Evolutionary conservation across 306 rosid species (phyloP).

Genomic region (Fagus sylvatica): DNA sequence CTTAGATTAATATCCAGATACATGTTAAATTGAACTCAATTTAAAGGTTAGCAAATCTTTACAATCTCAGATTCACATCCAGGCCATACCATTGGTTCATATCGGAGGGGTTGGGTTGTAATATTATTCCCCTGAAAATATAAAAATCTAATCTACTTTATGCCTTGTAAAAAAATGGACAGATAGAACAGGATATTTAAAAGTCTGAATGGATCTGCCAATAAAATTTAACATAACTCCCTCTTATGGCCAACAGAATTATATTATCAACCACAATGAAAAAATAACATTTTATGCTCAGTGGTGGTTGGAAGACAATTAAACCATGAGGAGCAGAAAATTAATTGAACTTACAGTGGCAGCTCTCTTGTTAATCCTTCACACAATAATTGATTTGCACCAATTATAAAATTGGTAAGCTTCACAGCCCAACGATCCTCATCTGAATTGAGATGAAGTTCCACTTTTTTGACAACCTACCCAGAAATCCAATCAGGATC

Average conservation of each 20-base stretch:
- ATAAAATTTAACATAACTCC: no score
- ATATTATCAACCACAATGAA: background rate
- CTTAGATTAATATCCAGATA: background rate
- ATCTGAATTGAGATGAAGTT: constrained; percentile 39
- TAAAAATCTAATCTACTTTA: no score
- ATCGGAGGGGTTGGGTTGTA: no score
- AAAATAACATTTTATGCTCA: background rate
- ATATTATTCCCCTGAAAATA: no score
- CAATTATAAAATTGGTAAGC: constrained; percentile 59
- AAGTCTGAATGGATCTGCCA: no score
- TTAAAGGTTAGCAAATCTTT: no score
- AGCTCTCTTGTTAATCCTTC: constrained; percentile 91
- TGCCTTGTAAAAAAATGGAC: no score
- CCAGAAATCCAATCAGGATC: constrained; percentile 16
- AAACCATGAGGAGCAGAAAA: constrained; percentile 14
- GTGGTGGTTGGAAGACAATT: constrained; percentile 12
- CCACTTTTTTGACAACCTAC: constrained; percentile 64
- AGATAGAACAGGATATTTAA: no score
- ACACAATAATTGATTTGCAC: constrained; percentile 63
- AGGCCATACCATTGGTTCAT: no score
- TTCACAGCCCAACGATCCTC: constrained; percentile 80
- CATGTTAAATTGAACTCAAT: no score
- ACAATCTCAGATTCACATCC: no score
- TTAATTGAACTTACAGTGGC: constrained; percentile 60
- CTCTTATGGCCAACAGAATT: no score